A percentile compares a stretch with the other conserved stretches of the same genome.
Evolutionary conservation across 2,329 filamentous ascomycete species (phyloP).

Genomic region (Aspergillus phoenicis): DNA sequence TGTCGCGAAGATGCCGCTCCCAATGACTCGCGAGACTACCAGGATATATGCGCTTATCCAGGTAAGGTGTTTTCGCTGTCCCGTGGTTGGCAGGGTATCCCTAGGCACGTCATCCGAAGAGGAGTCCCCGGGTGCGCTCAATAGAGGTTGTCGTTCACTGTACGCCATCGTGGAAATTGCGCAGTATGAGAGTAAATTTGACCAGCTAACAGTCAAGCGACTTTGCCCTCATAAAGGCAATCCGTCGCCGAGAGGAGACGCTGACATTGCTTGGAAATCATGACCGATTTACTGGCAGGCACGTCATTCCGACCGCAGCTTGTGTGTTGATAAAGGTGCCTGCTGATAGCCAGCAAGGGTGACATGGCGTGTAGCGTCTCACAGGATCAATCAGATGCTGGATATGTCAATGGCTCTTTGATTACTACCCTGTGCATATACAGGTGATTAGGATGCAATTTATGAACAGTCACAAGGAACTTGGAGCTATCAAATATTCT

Average conservation of each 20-base stretch:
- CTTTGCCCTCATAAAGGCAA: too few relatives aligned
- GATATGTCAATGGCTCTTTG: too few relatives aligned
- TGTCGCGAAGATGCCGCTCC: conserved; percentile 72
- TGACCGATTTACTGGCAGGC: conserved; percentile 16
- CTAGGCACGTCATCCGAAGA: neutral
- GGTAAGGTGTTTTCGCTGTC: conserved; percentile 61
- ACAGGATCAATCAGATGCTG: neutral
- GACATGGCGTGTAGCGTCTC: neutral
- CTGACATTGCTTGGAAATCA: conserved; percentile 15
- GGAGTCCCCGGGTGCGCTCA: conserved; percentile 9
- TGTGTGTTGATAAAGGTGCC: conserved; percentile 17
- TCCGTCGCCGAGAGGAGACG: too few relatives aligned
- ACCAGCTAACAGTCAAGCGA: too few relatives aligned
- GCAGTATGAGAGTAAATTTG: conserved; percentile 7
- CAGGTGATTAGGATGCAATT: too few relatives aligned
- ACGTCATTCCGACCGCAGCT: conserved; percentile 33
- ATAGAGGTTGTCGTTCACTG: conserved; percentile 24
- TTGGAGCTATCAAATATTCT: too few relatives aligned
- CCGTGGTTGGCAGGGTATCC: conserved; percentile 27
- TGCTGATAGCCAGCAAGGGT: conserved; percentile 9
- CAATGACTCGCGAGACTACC: conserved; percentile 69
- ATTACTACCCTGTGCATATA: too few relatives aligned
- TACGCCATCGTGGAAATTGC: conserved; percentile 20
- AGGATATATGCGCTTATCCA: conserved; percentile 68
- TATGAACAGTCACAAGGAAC: too few relatives aligned